Conservation (phyloP, 257 asterid genomes). For the Penstemon eatonii region DNA sequence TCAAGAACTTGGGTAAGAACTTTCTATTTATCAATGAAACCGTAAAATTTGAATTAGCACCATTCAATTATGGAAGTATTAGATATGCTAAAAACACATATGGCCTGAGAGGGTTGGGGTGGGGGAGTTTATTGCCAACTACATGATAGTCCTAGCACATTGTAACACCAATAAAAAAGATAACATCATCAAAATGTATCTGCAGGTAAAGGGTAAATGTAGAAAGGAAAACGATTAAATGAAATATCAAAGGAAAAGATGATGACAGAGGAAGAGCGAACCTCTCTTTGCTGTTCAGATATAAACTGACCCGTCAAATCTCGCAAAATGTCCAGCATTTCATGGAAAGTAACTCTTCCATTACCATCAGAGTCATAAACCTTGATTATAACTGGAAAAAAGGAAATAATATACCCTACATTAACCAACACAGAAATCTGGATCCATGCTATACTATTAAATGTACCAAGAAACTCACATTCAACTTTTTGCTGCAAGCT, state of each 20-base stretch:
- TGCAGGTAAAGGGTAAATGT: neutral
- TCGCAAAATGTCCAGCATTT: constrained; percentile 71
- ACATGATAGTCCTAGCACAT: constrained; percentile 7
- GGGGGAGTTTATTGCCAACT: neutral
- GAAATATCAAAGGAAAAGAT: constrained; percentile 11
- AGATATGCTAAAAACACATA: neutral
- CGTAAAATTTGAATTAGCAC: constrained; percentile 21
- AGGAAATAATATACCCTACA: constrained; percentile 23
- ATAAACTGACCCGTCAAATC: constrained; percentile 80
- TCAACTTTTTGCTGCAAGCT: constrained; percentile 78
- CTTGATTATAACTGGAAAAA: constrained; percentile 66
- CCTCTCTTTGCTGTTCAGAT: constrained; percentile 83
- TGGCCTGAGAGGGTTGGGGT: too few relatives aligned
- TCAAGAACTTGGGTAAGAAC: constrained; percentile 77
- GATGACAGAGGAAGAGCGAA: constrained; percentile 24
- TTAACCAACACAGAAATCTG: neutral
- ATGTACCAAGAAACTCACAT: constrained; percentile 46
- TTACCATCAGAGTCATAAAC: constrained; percentile 77
- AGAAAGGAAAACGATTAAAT: neutral
- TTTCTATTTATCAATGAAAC: constrained; percentile 41
- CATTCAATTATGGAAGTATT: constrained; percentile 7
- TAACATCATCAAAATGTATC: neutral
- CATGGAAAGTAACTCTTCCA: constrained; percentile 69
- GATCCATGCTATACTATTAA: neutral
- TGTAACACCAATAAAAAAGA: constrained; percentile 2